Evolutionary conservation across 768 basidiomycete genomes (phyloP).

Genomic region (Pilatotrama ljubarskyi): DNA sequence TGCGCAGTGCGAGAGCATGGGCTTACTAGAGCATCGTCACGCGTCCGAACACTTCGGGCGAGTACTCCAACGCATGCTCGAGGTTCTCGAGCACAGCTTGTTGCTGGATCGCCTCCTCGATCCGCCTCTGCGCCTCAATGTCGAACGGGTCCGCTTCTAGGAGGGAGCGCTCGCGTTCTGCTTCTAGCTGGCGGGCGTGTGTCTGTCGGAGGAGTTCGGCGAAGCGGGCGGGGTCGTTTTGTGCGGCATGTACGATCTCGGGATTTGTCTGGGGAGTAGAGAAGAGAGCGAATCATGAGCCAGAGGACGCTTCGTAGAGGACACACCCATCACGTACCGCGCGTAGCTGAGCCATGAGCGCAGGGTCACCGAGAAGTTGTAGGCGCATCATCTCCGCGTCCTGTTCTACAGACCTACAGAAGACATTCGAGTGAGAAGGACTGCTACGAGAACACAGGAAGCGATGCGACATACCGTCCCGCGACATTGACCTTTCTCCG

Average conservation of each 20-base stretch:
- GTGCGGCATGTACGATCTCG: conserved; percentile 74
- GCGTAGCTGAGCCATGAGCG: conserved; percentile 71
- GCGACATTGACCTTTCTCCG: conserved; percentile 57
- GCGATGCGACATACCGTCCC: conserved; percentile 39
- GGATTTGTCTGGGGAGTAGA: conserved; percentile 67
- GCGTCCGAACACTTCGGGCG: conserved; percentile 89
- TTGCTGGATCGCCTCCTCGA: conserved; percentile 91
- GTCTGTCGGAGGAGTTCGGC: conserved; percentile 68
- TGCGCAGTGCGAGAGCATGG: not conserved
- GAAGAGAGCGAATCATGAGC: not conserved
- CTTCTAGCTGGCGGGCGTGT: conserved; percentile 51
- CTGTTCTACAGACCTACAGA: conserved; percentile 61
- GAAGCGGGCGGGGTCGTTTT: conserved; percentile 69
- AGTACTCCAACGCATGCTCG: conserved; percentile 91
- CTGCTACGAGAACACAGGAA: not conserved
- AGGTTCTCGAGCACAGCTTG: conserved; percentile 90
- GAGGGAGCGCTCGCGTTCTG: conserved; percentile 61
- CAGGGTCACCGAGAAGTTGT: conserved; percentile 82
- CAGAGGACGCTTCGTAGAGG: not conserved
- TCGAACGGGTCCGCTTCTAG: conserved; percentile 91
- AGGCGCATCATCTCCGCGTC: conserved; percentile 91
- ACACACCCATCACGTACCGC: conserved; percentile 44
- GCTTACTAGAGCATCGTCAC: conserved; percentile 97
- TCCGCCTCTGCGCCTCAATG: conserved; percentile 87
- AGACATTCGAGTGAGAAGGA: not conserved